Evolutionary conservation across 1,284 basidiomycete genomes (phyloP).

Genomic region (Thelephora terrestris): DNA sequence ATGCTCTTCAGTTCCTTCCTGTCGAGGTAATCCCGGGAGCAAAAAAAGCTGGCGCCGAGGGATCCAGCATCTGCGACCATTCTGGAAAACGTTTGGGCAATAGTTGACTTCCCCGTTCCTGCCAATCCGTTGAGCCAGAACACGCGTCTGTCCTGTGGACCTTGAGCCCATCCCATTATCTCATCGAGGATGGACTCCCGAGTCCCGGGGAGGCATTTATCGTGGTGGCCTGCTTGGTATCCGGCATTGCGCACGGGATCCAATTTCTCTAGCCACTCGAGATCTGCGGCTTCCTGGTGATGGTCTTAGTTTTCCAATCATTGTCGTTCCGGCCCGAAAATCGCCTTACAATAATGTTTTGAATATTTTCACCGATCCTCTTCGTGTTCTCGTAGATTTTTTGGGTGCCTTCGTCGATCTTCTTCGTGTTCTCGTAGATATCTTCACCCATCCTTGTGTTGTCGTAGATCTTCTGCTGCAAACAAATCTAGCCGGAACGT

Average conservation of each 20-base stretch:
- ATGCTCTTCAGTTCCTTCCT: conserved; percentile 11
- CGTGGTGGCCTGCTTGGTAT: background rate
- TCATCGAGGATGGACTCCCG: background rate
- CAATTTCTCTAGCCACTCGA: background rate
- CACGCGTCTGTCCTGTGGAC: background rate
- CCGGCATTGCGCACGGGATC: background rate
- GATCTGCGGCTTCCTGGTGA: background rate
- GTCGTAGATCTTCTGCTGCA: no score
- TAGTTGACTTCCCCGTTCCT: no score
- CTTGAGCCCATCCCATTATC: background rate
- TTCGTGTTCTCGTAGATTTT: no score
- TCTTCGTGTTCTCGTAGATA: no score
- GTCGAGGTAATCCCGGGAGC: conserved; percentile 10
- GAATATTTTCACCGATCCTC: no score
- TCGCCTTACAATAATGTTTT: no score
- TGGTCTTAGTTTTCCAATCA: no score
- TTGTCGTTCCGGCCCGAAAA: no score
- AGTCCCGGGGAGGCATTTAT: background rate
- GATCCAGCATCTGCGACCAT: background rate
- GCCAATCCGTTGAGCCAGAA: conserved; percentile 11
- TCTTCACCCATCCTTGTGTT: no score
- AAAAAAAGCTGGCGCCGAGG: conserved; percentile 20
- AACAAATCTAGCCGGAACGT: no score
- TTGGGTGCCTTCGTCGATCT: no score
- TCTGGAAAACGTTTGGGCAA: conserved; percentile 7